Conservation (phyloP, 306 rosid species). For the Bauhinia variegata region DNA sequence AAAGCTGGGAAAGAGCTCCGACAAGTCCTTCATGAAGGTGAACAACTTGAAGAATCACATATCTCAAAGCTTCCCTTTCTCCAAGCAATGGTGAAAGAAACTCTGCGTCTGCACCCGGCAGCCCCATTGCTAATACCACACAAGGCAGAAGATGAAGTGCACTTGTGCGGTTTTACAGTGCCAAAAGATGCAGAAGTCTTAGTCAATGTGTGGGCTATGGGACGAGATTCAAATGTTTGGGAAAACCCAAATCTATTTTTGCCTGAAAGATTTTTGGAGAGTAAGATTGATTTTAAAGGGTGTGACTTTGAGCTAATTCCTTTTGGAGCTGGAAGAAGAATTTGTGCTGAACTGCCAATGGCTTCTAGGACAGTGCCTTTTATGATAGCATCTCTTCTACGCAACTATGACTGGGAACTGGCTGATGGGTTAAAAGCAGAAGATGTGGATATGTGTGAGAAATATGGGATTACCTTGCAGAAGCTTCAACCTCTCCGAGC, state of each 20-base stretch:
- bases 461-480: conserved; percentile 12
- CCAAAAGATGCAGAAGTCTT: conserved; percentile 24
- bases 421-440: conserved; percentile 1
- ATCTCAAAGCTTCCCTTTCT: conserved; percentile 34
- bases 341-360: conserved; percentile 17
- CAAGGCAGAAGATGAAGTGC: not conserved
- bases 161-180: conserved; percentile 10
- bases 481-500: conserved; percentile 8
- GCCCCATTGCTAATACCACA: conserved; percentile 23
- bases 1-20: conserved; percentile 26
- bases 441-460: conserved; percentile 13
- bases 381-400: conserved; percentile 13
- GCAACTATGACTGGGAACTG: conserved; percentile 15
- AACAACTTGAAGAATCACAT: conserved; percentile 26
- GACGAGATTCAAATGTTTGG: conserved; percentile 35
- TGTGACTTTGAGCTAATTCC: conserved; percentile 17
- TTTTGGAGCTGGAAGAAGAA: conserved; percentile 36
- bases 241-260: conserved; percentile 21
- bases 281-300: conserved; percentile 8
- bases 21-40: not conserved
- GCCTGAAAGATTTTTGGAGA: conserved; percentile 31
- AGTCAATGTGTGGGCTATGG: conserved; percentile 39
- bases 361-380: not conserved
- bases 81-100: conserved; percentile 33
- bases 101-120: conserved; percentile 31